These are phyloP conservation scores for Candida schatavii DNA, from an alignment of 805 yeast species.

Conservation along the genomic window DNA sequence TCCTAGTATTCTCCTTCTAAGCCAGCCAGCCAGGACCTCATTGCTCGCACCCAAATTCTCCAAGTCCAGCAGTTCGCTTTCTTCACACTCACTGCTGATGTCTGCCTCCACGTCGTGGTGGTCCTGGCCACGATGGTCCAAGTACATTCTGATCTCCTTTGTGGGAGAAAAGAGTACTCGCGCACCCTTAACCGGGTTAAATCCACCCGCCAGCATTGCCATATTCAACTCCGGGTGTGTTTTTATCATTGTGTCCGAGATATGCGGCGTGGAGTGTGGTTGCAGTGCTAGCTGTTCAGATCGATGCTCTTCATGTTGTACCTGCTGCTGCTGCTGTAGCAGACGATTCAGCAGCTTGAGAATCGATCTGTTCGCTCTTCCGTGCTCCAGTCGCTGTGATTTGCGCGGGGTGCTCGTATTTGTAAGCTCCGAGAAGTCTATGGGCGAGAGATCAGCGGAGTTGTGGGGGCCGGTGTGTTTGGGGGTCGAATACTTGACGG, in stretches of 20 bases:
- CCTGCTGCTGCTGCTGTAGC: constrained; percentile 5
- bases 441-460: constrained; percentile 10
- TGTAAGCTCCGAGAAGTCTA: constrained; percentile 8
- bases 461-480: background rate
- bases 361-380: background rate
- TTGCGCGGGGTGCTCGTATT: constrained; percentile 1
- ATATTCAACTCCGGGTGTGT: constrained; percentile 18
- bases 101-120: background rate
- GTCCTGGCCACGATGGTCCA: constrained; percentile 18
- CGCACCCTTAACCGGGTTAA: constrained; percentile 31
- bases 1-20: no score
- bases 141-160: constrained; percentile 17
- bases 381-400: constrained; percentile 5
- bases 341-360: constrained; percentile 5
- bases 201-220: constrained; percentile 18
- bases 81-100: background rate
- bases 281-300: no score
- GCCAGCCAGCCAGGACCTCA: constrained; percentile 1
- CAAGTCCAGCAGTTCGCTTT: background rate
- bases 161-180: constrained; percentile 35
- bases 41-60: constrained; percentile 4
- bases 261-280: constrained; percentile 4
- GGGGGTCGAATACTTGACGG: background rate
- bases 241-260: constrained; percentile 11
- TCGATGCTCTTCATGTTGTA: constrained; percentile 11